Conservation (phyloP, 805 yeast species). For the Limtongia smithiae region DNA sequence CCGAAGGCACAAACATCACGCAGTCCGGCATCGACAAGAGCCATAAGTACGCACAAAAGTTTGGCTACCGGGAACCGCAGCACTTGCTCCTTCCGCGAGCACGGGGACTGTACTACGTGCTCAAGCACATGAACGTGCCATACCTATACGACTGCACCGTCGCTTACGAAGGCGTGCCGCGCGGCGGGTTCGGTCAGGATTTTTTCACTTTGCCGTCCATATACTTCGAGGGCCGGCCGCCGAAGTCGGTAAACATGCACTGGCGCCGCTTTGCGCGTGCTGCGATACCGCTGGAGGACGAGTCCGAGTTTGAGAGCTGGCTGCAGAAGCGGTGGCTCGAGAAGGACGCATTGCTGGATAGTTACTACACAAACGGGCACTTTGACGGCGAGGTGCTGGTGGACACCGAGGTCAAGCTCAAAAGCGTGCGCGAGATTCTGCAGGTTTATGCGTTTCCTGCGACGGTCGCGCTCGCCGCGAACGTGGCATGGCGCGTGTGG, state of each 20-base stretch:
- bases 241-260: slow-evolving; percentile 61
- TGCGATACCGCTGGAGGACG: slow-evolving; percentile 63
- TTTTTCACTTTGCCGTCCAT: slow-evolving; percentile 60
- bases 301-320: slow-evolving; percentile 68
- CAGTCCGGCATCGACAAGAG: slow-evolving; percentile 59
- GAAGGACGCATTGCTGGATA: slow-evolving; percentile 68
- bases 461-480: slow-evolving; percentile 9
- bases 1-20: slow-evolving; percentile 91
- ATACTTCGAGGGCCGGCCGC: slow-evolving; percentile 69
- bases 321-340: slow-evolving; percentile 65
- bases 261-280: slow-evolving; percentile 53
- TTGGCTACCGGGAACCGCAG: slow-evolving; percentile 43
- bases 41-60: slow-evolving; percentile 52
- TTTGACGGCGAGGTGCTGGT: slow-evolving; percentile 25
- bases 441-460: slow-evolving; percentile 26
- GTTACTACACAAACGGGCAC: slow-evolving; percentile 27
- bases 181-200: slow-evolving; percentile 71
- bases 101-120: slow-evolving; percentile 69
- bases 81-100: slow-evolving; percentile 78
- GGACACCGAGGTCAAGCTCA: slow-evolving; percentile 22
- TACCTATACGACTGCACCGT: slow-evolving; percentile 76
- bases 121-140: slow-evolving; percentile 49
- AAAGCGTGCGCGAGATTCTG: slow-evolving; percentile 10
- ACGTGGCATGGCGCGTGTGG: slow-evolving; percentile 25
- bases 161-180: slow-evolving; percentile 69